Evolutionary conservation across 805 yeast genomes (phyloP).

Genomic region (Candida namnaoensis): DNA sequence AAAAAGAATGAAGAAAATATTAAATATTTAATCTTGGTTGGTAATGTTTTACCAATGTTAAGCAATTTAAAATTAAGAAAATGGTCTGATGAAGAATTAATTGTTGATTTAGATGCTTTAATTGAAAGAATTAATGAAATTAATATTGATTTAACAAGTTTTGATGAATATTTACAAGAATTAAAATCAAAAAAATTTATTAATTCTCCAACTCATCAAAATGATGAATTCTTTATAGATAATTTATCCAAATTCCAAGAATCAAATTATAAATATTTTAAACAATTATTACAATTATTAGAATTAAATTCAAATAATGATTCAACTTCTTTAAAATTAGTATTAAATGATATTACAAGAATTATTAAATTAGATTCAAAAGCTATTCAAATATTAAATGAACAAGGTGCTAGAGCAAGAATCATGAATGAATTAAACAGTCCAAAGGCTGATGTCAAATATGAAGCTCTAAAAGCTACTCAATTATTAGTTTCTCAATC

Average conservation of each 20-base stretch:
- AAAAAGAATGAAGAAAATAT: slow-evolving; percentile 36
- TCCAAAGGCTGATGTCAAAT: slow-evolving; percentile 80
- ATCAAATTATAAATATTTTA: slow-evolving; percentile 64
- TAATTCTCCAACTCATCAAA: slow-evolving; percentile 91
- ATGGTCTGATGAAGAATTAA: slow-evolving; percentile 91
- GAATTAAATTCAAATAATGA: slow-evolving; percentile 23
- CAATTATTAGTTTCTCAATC: slow-evolving; percentile 85
- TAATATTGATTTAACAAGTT: slow-evolving; percentile 74
- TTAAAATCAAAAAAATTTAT: slow-evolving; percentile 67
- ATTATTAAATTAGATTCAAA: slow-evolving; percentile 58
- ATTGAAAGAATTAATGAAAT: slow-evolving; percentile 58
- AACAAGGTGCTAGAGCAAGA: slow-evolving; percentile 59
- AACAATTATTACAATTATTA: slow-evolving; percentile 48
- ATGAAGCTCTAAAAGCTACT: slow-evolving; percentile 93
- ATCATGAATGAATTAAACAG: slow-evolving; percentile 80
- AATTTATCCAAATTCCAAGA: slow-evolving; percentile 71
- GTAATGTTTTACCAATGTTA: slow-evolving; percentile 64
- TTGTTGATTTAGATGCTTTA: slow-evolving; percentile 57
- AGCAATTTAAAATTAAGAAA: slow-evolving; percentile 74
- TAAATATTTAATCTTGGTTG: slow-evolving; percentile 62
- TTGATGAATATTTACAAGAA: slow-evolving; percentile 87
- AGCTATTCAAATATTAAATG: slow-evolving; percentile 41
- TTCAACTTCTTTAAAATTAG: slow-evolving; percentile 41
- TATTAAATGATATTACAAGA: slow-evolving; percentile 59
- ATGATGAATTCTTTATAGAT: slow-evolving; percentile 84